A percentile compares a stretch with the other conserved stretches of the same genome.
Conservation (phyloP, 2,329 filamentous ascomycete genomes). For the Emergomyces orientalis region DNA sequence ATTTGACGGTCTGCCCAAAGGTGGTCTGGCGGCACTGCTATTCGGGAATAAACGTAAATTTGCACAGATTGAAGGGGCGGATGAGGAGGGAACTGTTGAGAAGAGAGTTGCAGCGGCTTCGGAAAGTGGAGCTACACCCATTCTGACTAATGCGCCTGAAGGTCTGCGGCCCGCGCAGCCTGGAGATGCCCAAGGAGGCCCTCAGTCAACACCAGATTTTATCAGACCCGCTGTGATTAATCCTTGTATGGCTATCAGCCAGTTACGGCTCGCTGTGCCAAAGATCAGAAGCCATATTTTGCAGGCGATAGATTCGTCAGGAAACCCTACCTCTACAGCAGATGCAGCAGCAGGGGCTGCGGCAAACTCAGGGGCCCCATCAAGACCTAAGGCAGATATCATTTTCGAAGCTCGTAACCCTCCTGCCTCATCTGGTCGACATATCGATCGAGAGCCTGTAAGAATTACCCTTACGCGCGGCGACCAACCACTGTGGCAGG, state of each 20-base stretch:
- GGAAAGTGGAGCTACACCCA: conserved; percentile 59
- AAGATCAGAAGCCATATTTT: conserved; percentile 75
- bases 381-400: conserved; percentile 55
- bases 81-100: conserved; percentile 57
- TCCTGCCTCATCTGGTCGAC: conserved; percentile 48
- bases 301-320: conserved; percentile 58
- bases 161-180: conserved; percentile 68
- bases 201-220: conserved; percentile 67
- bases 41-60: conserved; percentile 90
- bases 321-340: conserved; percentile 35
- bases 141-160: conserved; percentile 66
- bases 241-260: conserved; percentile 69
- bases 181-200: conserved; percentile 39
- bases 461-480: conserved; percentile 73
- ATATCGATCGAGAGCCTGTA: conserved; percentile 66
- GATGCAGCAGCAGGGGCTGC: conserved; percentile 14
- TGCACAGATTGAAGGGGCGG: conserved; percentile 55
- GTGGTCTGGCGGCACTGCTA: conserved; percentile 74
- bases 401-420: conserved; percentile 87
- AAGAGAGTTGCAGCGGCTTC: conserved; percentile 52
- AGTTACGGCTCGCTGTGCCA: conserved; percentile 78
- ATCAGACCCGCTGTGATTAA: conserved; percentile 80
- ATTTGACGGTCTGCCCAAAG: conserved; percentile 83
- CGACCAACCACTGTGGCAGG: conserved; percentile 79
- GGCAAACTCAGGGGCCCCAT: conserved; percentile 27